These are phyloP conservation scores for Kwoniella botswanensis DNA, from an alignment of 768 basidiomycete genomes.

Conservation along the genomic window DNA sequence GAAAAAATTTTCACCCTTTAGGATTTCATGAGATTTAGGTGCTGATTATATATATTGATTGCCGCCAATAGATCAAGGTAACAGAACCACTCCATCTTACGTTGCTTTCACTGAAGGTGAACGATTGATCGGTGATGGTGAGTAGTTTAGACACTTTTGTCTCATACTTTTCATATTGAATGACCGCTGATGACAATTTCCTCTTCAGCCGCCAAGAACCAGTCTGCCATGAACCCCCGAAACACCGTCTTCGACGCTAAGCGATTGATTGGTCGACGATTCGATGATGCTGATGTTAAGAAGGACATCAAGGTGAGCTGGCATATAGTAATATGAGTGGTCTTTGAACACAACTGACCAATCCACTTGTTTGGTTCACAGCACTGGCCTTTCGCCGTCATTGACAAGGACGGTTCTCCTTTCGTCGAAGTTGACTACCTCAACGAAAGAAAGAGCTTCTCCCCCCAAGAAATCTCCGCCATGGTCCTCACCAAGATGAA, in stretches of 20 bases:
- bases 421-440: conserved; percentile 93
- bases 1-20: conserved; percentile 1
- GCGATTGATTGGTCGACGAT: conserved; percentile 96
- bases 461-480: conserved; percentile 98
- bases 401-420: conserved; percentile 96
- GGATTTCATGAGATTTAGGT: neutral
- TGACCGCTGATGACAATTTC: neutral
- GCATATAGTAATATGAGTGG: neutral
- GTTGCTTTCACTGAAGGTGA: conserved; percentile 97
- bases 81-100: conserved; percentile 98
- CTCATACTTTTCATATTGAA: neutral
- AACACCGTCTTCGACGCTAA: conserved; percentile 99
- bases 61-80: conserved; percentile 68
- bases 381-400: conserved; percentile 97
- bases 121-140: conserved; percentile 97
- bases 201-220: conserved; percentile 65
- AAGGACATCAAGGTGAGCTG: conserved; percentile 61
- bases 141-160: conserved; percentile 1
- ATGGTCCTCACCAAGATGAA: conserved; percentile 99
- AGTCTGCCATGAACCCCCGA: conserved; percentile 98
- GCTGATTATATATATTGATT: conserved; percentile 1
- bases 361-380: conserved; percentile 29
- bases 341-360: neutral
- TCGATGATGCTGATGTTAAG: conserved; percentile 69
- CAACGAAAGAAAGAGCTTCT: conserved; percentile 92